Evolutionary conservation across 192 early-diverging fungal genomes (phyloP).

Genomic region (Chytriomyces sp.): DNA sequence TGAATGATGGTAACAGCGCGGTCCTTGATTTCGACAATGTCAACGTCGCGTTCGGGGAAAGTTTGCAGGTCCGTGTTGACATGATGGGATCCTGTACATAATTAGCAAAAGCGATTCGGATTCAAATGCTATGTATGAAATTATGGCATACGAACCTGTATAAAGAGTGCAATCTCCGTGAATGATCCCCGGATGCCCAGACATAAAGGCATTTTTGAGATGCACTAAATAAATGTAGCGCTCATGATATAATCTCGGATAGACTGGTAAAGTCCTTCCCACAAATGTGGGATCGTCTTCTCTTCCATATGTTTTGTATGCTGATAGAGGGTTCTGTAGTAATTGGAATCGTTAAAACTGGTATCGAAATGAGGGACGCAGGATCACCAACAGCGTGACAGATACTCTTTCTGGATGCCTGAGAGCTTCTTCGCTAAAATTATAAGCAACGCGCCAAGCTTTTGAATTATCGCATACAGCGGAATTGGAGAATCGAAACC

Average conservation of each 20-base stretch:
- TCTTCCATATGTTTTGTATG: conserved; percentile 3
- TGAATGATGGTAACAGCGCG: conserved; percentile 1
- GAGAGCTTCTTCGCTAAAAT: conserved; percentile 11
- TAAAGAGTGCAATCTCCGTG: conserved; percentile 24
- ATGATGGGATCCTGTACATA: conserved; percentile 3
- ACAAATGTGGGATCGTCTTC: conserved; percentile 19
- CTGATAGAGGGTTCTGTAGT: conserved; percentile 3
- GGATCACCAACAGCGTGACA: too few relatives aligned
- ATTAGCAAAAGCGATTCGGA: neutral
- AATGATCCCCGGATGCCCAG: conserved; percentile 21
- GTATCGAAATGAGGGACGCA: too few relatives aligned
- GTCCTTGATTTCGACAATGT: neutral
- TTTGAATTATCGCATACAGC: neutral
- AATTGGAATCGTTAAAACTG: too few relatives aligned
- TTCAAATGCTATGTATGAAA: neutral
- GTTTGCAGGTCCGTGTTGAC: conserved; percentile 17
- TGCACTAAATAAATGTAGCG: conserved; percentile 15
- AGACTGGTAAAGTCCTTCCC: neutral
- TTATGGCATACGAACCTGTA: neutral
- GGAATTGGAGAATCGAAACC: neutral
- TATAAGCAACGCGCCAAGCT: conserved; percentile 21
- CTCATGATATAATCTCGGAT: conserved; percentile 14
- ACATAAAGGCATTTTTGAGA: conserved; percentile 1
- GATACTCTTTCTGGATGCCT: conserved; percentile 5
- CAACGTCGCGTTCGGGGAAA: neutral